Evolutionary conservation across 78 protist species (phyloP), one percentile per base, ranked within the genome.

Genomic region (Protostelium mycophagum): DNA sequence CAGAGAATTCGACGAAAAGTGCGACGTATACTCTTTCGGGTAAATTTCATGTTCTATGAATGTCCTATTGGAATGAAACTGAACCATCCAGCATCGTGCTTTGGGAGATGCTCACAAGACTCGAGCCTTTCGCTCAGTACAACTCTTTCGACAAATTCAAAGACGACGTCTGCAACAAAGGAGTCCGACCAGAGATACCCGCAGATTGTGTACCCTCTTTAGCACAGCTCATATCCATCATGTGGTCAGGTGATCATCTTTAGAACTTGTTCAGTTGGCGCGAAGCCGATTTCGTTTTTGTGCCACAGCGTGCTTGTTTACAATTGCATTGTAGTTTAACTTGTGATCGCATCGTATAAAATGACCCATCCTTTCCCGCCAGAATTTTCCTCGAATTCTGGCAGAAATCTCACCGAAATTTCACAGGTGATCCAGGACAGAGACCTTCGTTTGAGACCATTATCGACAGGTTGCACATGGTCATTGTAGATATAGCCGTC

Each of bases 21-120:
- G 92, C 85, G 96, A 94, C 91, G 94, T 94, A 28, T 94, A 94
- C 86, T 91, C 93, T 89, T 94, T 93, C 89, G 95, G 95, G 31
- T 88, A 86, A 63, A 92, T 35, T 16, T 5, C 5, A 23, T 16
- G 34, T 25, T 85, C 37, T 36, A 85, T 16, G 84, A 83, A 28
- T n/a, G 29, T 28, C 28, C 28, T 83, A 83, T 29, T 83, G 84
- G n/a, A 51, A 51, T 16, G 31, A 51, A 5, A 25, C 35, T 16
- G 5, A 16, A 87, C 35, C 73, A 1, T 73, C 34, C 38, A 85
- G 85, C 10, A 25, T 88, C 36, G 86, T 94, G 5, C 86, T 94
- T 37, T 94, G 96, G 96, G 93, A 94, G 84, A 87, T 94, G 35
- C 91, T 89, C 31, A 91, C 96, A 0, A 87, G 96, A 86, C 89